Evolutionary conservation across 116 monocot species (phyloP).

Genomic region (Dioscorea cayenensis): DNA sequence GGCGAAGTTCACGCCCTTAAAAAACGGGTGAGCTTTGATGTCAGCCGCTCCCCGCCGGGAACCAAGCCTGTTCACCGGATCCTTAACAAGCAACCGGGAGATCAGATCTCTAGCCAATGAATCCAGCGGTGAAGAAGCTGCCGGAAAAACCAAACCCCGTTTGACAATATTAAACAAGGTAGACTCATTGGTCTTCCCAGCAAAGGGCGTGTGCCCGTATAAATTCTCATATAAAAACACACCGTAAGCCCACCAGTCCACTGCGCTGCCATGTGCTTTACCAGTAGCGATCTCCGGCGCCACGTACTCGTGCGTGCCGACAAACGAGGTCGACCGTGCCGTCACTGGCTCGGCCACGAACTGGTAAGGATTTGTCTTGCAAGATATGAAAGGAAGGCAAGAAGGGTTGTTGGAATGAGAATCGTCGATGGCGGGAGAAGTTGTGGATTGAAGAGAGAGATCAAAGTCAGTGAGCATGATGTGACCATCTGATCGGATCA

Average conservation of each 20-base stretch:
- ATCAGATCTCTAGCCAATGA: constrained; percentile 42
- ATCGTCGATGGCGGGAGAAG: constrained; percentile 15
- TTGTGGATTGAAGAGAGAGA: constrained; percentile 61
- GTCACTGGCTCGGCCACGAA: constrained; percentile 70
- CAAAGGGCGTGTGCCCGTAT: constrained; percentile 75
- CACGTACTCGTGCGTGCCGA: constrained; percentile 91
- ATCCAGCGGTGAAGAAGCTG: background rate
- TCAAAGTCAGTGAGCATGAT: constrained; percentile 98
- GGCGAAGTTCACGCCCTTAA: constrained; percentile 67
- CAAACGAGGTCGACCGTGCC: constrained; percentile 64
- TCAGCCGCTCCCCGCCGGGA: constrained; percentile 60
- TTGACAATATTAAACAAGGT: constrained; percentile 66
- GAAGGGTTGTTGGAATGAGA: no score
- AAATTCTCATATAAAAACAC: constrained; percentile 72
- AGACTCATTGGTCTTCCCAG: constrained; percentile 41
- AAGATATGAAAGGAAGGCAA: no score
- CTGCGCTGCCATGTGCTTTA: constrained; percentile 48
- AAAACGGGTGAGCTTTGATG: constrained; percentile 67
- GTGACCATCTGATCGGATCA: constrained; percentile 80
- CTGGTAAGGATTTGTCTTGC: background rate
- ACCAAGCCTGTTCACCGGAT: constrained; percentile 46
- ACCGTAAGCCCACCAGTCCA: constrained; percentile 94
- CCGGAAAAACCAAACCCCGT: constrained; percentile 40
- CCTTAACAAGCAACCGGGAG: constrained; percentile 42
- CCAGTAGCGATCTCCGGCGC: constrained; percentile 78